Evolutionary conservation across 148 eudicot genomes (phyloP).

Genomic region (Gaultheria prostrata): DNA sequence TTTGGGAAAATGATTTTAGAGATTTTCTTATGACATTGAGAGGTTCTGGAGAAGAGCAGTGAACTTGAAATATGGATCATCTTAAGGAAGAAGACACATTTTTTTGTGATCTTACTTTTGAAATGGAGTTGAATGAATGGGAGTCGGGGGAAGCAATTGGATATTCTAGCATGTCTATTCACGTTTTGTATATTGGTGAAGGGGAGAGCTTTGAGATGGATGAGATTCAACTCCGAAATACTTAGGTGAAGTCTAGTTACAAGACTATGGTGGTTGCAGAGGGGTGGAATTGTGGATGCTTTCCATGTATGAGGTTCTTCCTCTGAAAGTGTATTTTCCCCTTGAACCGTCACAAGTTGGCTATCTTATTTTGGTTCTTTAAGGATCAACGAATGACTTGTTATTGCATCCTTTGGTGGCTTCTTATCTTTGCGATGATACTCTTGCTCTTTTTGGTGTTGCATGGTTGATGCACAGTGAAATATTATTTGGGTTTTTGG

Average conservation of each 20-base stretch:
- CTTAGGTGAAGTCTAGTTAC: neutral
- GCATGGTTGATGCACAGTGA: neutral
- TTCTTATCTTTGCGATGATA: neutral
- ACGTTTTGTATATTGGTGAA: neutral
- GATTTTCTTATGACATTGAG: too few species aligned
- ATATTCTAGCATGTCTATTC: neutral
- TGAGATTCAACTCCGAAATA: neutral
- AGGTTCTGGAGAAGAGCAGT: too few species aligned
- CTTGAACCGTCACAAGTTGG: neutral
- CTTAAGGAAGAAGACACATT: too few species aligned
- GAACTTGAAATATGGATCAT: too few species aligned
- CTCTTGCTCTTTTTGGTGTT: neutral
- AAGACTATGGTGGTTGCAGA: neutral
- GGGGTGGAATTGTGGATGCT: neutral
- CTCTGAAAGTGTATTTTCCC: neutral
- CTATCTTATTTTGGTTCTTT: neutral
- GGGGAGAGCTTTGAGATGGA: neutral
- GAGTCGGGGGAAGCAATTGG: neutral
- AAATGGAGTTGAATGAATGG: neutral
- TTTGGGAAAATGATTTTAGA: too few species aligned
- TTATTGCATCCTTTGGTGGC: neutral
- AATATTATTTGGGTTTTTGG: neutral
- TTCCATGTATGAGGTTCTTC: neutral
- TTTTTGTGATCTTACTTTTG: neutral
- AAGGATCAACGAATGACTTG: neutral